Percentiles rank a stretch among this genome's conserved stretches.
Conservation (phyloP, 2,329 filamentous ascomycete genomes). For the Zalaria sp. region DNA sequence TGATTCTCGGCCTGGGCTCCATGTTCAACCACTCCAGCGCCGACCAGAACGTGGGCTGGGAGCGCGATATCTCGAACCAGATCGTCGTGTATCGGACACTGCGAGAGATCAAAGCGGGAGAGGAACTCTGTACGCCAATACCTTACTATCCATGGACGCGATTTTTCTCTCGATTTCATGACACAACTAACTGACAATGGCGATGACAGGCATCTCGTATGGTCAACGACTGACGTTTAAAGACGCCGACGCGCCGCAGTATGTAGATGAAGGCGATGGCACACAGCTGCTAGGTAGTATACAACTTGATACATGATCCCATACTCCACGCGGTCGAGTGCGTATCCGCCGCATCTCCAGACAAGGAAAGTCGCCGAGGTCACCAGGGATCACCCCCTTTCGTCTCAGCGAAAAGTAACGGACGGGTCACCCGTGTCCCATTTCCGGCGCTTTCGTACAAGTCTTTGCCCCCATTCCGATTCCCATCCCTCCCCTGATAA, state of each 20-base stretch:
- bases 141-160: conserved; percentile 22
- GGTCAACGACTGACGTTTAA: conserved; percentile 32
- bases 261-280: conserved; percentile 19
- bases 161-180: too few relatives aligned
- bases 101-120: conserved; percentile 34
- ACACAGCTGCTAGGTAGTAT: conserved; percentile 27
- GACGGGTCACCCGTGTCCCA: too few relatives aligned
- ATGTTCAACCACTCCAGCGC: conserved; percentile 44
- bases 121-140: too few relatives aligned
- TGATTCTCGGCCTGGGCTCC: conserved; percentile 40
- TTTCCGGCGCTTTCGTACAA: too few relatives aligned
- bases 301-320: conserved; percentile 11
- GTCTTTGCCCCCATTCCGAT: too few relatives aligned
- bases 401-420: too few relatives aligned
- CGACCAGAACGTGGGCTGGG: conserved; percentile 43
- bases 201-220: conserved; percentile 26
- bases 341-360: too few relatives aligned
- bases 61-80: too few relatives aligned
- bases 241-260: conserved; percentile 22
- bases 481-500: too few relatives aligned
- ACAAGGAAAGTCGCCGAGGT: neutral
- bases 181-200: too few relatives aligned
- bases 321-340: too few relatives aligned
- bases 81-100: conserved; percentile 36
- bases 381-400: too few relatives aligned